Percentiles rank a stretch among this genome's conserved stretches.
These are phyloP conservation scores for Hyaloscypha finlandica DNA, from an alignment of 495 filamentous ascomycete genomes.

Conservation along the genomic window DNA sequence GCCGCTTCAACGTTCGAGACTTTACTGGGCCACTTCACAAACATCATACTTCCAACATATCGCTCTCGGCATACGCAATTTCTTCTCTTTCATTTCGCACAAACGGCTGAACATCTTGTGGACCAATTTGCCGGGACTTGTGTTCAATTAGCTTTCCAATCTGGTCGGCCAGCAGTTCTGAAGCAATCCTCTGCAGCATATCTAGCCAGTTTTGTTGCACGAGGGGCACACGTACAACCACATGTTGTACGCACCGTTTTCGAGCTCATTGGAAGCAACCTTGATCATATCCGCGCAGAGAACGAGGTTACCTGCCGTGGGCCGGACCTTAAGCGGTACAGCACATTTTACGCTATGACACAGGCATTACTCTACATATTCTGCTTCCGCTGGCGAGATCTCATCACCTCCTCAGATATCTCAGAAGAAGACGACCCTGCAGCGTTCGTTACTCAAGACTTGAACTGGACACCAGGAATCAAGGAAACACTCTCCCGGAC, in stretches of 20 bases:
- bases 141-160: slow-evolving; percentile 64
- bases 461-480: slow-evolving; percentile 72
- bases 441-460: slow-evolving; percentile 58
- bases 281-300: slow-evolving; percentile 64
- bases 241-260: slow-evolving; percentile 76
- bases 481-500: slow-evolving; percentile 70
- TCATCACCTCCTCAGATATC: slow-evolving; percentile 60
- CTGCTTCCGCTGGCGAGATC: slow-evolving; percentile 95
- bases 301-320: slow-evolving; percentile 71
- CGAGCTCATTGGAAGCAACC: slow-evolving; percentile 68
- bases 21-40: slow-evolving; percentile 78
- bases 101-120: slow-evolving; percentile 70
- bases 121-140: slow-evolving; percentile 81
- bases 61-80: slow-evolving; percentile 87
- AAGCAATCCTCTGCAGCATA: slow-evolving; percentile 90
- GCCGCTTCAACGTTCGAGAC: slow-evolving; percentile 63
- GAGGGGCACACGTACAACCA: slow-evolving; percentile 77
- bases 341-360: slow-evolving; percentile 82
- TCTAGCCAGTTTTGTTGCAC: slow-evolving; percentile 87
- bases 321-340: slow-evolving; percentile 81
- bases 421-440: slow-evolving; percentile 57
- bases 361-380: slow-evolving; percentile 94
- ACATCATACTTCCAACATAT: slow-evolving; percentile 84
- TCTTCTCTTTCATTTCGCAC: slow-evolving; percentile 90
- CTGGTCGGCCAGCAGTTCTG: slow-evolving; percentile 62